Base-by-base conservation (phyloP, 2,329 filamentous ascomycete species). In the Exophiala xenobiotica region DNA sequence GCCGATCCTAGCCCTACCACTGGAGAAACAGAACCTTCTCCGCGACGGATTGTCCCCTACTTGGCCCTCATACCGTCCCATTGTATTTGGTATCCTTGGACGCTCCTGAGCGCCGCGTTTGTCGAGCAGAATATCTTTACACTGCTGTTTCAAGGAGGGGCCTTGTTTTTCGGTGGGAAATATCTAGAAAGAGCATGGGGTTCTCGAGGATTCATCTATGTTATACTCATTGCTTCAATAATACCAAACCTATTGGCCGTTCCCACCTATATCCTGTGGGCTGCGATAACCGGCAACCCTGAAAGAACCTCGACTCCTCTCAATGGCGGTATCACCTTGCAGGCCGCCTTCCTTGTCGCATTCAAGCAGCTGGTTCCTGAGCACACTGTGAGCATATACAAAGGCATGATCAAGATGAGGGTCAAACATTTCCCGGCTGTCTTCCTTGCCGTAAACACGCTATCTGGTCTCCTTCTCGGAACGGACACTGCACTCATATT, bases 291-390 rank as follows among this genome's bases (percentile, higher is more conserved):
- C 19, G 66, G 67, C n/a, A 65, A 67, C 46, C 57, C 68, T 35
- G 63, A 55, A 48, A 68, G 68, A 66, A 62, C 68, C 66, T 72
- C 88, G 40, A 90, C 87, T 39, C 86, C 88, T 58, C 88, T 97
- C 65, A 88, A 88, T 62, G 93, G 93, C 62, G 91, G 90, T 49
- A 86, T 96, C 58, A 85, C 91, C 12, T 78, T 96, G 51, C 92
- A 96, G 70, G 90, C 93, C 40, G 86, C 88, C 56, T 97, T 97
- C 74, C 87, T 99, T 56, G 89, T 97, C 63, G 89, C 92, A 48
- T 96, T 97, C 73, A 97, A 95, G 73, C 93, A 99, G 72, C 88
- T 99, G 43, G 87, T 97, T 27, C 93, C 93, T 18, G 91, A 96
- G 56, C 93, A 99, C 70, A 99, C 93, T 8, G 92, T 97, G 46